These are phyloP conservation scores for Cordyceps cicadae DNA, from an alignment of 2,329 filamentous ascomycete species.

Conservation along the genomic window DNA sequence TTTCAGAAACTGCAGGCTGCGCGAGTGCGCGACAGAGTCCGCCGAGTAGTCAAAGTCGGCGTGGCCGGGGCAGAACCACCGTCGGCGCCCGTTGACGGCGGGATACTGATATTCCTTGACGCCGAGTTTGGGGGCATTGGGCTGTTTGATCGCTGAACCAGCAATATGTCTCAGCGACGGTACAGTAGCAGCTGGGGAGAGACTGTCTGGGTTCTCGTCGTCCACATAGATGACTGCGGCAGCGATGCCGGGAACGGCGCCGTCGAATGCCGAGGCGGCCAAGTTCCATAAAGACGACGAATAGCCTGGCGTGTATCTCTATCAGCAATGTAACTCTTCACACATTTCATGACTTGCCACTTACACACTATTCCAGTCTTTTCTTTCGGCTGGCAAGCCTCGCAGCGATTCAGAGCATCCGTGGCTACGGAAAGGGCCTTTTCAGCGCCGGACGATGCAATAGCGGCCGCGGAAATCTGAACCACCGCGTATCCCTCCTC, in stretches of 20 bases:
- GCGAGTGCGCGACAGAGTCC: conserved; percentile 48
- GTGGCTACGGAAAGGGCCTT: not conserved
- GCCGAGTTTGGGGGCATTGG: not conserved
- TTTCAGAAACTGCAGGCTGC: conserved; percentile 57
- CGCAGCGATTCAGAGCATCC: not conserved
- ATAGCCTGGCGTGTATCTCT: not conserved
- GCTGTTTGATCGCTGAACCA: not conserved
- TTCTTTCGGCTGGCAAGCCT: not conserved
- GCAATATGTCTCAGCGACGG: not conserved
- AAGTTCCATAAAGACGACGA: not conserved
- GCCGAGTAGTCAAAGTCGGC: not conserved
- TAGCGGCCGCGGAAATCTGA: conserved; percentile 1
- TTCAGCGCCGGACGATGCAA: not conserved
- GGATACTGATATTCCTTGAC: not conserved
- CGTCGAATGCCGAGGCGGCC: not conserved
- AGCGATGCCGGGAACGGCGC: not conserved
- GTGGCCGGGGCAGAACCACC: conserved; percentile 1
- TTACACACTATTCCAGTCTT: not conserved
- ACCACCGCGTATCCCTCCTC: conserved; percentile 28
- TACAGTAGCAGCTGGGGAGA: not conserved
- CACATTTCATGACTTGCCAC: not conserved
- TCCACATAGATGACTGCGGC: not conserved
- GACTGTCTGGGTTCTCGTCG: not conserved
- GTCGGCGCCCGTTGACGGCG: not conserved
- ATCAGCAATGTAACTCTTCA: not conserved